phyloP scores from a whole-genome alignment of 169 alveolate species.

The Sarcocystis neurona region DNA sequence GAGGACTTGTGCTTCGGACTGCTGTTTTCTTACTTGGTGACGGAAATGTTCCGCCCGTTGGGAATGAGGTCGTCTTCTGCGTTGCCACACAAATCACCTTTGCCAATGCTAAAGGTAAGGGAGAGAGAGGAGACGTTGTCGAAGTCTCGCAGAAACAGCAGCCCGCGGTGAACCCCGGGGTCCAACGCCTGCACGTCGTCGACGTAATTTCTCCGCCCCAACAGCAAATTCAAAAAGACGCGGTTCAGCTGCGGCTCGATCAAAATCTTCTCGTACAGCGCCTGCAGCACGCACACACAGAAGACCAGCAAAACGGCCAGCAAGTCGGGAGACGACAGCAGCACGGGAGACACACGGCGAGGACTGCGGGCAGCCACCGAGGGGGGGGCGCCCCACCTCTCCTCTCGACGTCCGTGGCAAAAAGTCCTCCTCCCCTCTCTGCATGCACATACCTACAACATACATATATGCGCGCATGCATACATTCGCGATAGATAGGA shows the following conservation, averaged over 20 bases:
- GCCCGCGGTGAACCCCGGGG: constrained; percentile 59
- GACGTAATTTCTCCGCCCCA: constrained; percentile 80
- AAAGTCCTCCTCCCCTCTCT: no score
- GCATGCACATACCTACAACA: neutral
- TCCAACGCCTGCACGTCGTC: constrained; percentile 85
- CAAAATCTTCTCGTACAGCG: constrained; percentile 89
- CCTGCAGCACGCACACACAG: constrained; percentile 59
- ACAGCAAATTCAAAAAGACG: constrained; percentile 83
- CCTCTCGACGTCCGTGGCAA: no score
- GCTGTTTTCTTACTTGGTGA: constrained; percentile 74
- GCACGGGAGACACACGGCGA: neutral
- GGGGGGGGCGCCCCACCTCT: neutral
- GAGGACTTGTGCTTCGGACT: no score
- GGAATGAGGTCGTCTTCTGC: constrained; percentile 73
- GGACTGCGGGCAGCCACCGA: neutral
- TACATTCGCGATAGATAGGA: neutral
- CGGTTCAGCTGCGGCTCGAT: constrained; percentile 89
- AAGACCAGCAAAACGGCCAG: neutral
- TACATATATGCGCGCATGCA: neutral
- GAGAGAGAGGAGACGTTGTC: constrained; percentile 72
- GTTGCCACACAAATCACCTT: constrained; percentile 41
- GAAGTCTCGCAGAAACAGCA: constrained; percentile 41
- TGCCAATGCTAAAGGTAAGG: constrained; percentile 71
- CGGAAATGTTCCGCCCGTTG: constrained; percentile 76
- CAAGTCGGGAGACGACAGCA: constrained; percentile 1